Base-by-base conservation (phyloP, 768 basidiomycete genomes). In the Paxillus involutus region DNA sequence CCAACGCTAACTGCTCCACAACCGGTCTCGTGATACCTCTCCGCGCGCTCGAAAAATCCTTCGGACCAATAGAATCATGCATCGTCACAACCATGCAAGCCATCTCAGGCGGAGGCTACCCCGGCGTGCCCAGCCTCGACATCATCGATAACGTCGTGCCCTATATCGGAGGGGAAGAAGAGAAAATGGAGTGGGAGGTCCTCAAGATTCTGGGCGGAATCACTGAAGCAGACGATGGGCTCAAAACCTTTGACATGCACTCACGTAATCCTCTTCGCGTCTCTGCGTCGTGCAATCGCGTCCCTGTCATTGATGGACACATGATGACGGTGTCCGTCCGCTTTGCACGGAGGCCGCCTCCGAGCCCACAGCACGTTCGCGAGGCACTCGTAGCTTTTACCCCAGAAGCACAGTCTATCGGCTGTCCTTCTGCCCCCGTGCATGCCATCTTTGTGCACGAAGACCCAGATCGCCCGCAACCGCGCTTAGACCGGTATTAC, bases 121-220 rank as follows among this genome's bases (percentile, higher is more conserved):
- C 97, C 1, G 97, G 96, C 48, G 86, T 98, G 1, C 73, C 93
- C 12, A 79, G 81, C 41, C 78, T 99, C 52, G 97, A 98, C 72
- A 91, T 98, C 69, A 63, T 97, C 59, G 97, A 98, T 75, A 98
- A 98, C 75, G 79, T 99, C 68, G 87, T 99, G 2, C 97, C 97
- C 5, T 86, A 91, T 72, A 98, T 99, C 70, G 73, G 82, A 16
- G 93, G 95, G 46, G 96, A 98, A 66, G 91, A 94, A 63, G 97
- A 98, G 68, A 99, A 98, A 70, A 94, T 98, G 59, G 96, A 99
- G 70, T 99, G 97, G 97, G 97, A 99, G 75, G 88, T 92, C 6
- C 81, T 90, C 63, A 99, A 98, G 77, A 99, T 99, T 64, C 84
- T 99, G 19, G 96, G 97, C 21, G 93, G 88, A 3, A 63, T 98